These are phyloP conservation scores for Candida incommunis DNA, from an alignment of 805 yeast species.

Conservation along the genomic window DNA sequence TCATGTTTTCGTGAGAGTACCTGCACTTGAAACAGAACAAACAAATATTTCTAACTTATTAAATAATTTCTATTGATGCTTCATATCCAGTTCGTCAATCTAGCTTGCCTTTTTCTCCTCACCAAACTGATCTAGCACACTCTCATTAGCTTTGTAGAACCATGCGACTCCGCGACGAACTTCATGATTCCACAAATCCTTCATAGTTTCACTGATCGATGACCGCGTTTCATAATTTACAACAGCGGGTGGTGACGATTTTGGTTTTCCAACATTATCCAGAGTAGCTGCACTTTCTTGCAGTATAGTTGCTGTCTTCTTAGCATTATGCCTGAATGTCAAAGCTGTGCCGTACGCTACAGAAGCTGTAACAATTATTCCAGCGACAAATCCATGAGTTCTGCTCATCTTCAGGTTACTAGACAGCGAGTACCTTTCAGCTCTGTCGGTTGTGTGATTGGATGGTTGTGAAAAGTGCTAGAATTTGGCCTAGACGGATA, in stretches of 20 bases:
- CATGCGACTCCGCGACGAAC: conserved; percentile 49
- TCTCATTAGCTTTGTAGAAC: conserved; percentile 29
- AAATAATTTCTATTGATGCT: not conserved
- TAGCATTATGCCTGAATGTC: not conserved
- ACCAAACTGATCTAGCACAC: conserved; percentile 5
- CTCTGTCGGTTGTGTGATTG: no score
- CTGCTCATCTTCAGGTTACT: no score
- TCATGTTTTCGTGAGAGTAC: no score
- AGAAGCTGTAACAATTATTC: not conserved
- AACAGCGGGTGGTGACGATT: not conserved
- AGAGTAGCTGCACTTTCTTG: not conserved
- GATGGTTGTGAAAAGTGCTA: no score
- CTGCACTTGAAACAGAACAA: no score
- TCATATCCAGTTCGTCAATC: no score
- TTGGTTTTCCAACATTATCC: not conserved
- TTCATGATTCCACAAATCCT: conserved; percentile 72
- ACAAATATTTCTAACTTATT: not conserved
- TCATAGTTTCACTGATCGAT: conserved; percentile 41
- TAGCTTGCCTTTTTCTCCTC: not conserved
- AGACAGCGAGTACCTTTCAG: no score
- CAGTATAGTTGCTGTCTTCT: not conserved
- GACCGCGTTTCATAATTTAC: conserved; percentile 32
- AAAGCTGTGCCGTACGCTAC: not conserved
- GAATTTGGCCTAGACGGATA: no score
- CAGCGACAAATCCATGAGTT: not conserved